Percentiles rank a stretch among this genome's conserved stretches.
phyloP scores from a whole-genome alignment of 306 rosid species.

The Sphenostylis stenocarpa region DNA sequence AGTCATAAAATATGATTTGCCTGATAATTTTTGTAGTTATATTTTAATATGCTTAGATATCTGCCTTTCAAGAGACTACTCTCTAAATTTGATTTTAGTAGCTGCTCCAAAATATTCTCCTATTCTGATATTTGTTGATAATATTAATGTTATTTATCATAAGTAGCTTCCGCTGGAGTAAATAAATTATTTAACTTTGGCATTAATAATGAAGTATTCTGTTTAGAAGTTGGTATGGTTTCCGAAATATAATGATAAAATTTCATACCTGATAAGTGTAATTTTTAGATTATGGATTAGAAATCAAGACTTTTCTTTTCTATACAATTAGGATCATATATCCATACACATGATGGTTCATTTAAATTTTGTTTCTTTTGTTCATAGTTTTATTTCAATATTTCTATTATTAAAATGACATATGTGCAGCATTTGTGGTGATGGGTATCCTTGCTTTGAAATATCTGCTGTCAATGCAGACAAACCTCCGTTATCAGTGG shows the following conservation, averaged over 20 bases:
- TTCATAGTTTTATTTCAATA: constrained; percentile 16
- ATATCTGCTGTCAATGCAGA: constrained; percentile 92
- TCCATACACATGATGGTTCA: constrained; percentile 3
- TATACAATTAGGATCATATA: not conserved
- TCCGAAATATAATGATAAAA: not conserved
- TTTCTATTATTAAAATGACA: constrained; percentile 27
- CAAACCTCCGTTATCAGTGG: constrained; percentile 80
- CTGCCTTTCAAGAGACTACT: not conserved
- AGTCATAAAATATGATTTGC: not conserved
- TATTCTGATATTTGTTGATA: constrained; percentile 22
- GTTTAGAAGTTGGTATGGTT: not conserved
- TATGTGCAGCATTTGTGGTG: constrained; percentile 74
- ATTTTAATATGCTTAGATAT: constrained; percentile 9
- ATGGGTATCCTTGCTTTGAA: constrained; percentile 84
- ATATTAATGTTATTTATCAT: not conserved
- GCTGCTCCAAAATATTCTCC: not conserved
- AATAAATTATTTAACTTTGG: constrained; percentile 2
- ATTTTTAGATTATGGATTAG: not conserved
- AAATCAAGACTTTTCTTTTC: not conserved
- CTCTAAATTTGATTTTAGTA: not conserved
- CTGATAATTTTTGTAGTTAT: not conserved
- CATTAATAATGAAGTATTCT: not conserved
- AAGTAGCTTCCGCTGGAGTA: not conserved
- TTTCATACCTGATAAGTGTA: constrained; percentile 8
- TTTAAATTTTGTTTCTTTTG: constrained; percentile 22